Base-by-base conservation (phyloP, 352 stramenopile genomes). In the Globisporangium radiosum region DNA sequence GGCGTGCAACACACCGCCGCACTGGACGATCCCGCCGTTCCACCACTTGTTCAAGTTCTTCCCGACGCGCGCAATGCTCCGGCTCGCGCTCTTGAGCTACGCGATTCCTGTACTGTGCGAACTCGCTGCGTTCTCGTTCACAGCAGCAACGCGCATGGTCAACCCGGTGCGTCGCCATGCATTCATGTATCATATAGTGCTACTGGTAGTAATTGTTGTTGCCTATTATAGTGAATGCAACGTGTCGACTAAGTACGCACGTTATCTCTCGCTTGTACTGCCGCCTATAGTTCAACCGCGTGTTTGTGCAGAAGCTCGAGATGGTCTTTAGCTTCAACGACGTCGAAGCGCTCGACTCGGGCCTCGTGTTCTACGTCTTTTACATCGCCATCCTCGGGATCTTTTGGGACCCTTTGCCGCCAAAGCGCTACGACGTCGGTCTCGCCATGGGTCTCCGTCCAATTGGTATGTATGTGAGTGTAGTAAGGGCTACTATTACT, bases 301-400 rank as follows among this genome's bases (percentile, higher is more conserved):
- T 59, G 7, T 94, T 94, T 57, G 85, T 94, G 56, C 81, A 87
- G 55, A 85, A 90, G 43, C 69, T 92, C 37, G 85, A 94, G 61
- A 87, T 90, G 72, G 81, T 93, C 14, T 94, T 94, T 63, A 93
- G 79, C 55, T 94, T 92, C 64, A 92, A 92, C 54, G 81, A 94
- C 68, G 79, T 90, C 36, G 85, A 94, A 14, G 85, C 83, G 17
- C 75, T 92, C 5, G 85, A 94, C 67, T 92, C 83, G 11, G 85
- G 85, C 1, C 64, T 94, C 47, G 85, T 94, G 15, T 93, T 94
- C 56, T 94, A 94, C 66, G 81, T 94, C 37, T 92, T 94, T 60
- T 94, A 94, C 66, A 88, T 87, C 33, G 72, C 64, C 49, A 75
- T 94, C 43, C 60, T 90, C 17, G 85, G 85, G 7, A 90, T 94